Evolutionary conservation across 1,284 basidiomycete species (phyloP).

Genomic region (Puccinia polysora): DNA sequence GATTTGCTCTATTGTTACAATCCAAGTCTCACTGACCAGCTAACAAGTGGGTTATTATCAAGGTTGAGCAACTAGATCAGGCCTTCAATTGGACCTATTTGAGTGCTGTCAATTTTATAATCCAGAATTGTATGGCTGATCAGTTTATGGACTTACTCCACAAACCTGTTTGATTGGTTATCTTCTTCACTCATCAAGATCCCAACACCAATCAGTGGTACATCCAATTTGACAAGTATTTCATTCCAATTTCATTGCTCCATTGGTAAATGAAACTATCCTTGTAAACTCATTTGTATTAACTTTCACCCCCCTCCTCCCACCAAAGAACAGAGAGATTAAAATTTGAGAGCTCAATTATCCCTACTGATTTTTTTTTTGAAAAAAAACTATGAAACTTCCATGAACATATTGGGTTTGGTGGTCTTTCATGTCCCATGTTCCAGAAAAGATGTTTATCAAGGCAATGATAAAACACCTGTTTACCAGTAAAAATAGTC

Average conservation of each 20-base stretch:
- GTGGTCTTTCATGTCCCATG: neutral
- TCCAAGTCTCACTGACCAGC: neutral
- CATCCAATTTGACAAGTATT: constrained; percentile 1
- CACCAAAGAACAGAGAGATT: too few relatives aligned
- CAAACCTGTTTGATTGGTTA: neutral
- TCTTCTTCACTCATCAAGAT: constrained; percentile 4
- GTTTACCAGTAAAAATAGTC: too few relatives aligned
- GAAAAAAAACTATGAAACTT: too few relatives aligned
- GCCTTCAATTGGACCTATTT: neutral
- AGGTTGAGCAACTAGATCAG: constrained; percentile 3
- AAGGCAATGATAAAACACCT: neutral
- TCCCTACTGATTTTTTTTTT: too few relatives aligned
- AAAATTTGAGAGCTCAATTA: too few relatives aligned
- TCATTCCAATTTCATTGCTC: neutral
- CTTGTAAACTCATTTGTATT: neutral
- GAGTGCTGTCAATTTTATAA: neutral
- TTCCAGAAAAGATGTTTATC: neutral
- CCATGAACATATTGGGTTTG: too few relatives aligned
- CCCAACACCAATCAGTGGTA: neutral
- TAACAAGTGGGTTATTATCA: constrained; percentile 2
- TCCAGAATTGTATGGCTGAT: neutral
- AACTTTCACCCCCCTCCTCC: too few relatives aligned
- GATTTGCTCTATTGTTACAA: neutral
- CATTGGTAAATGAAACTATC: constrained; percentile 6
- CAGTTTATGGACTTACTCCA: constrained; percentile 5